These are phyloP conservation scores for Smittium culicis DNA, from an alignment of 371 early-diverging fungal genomes.

Conservation along the genomic window DNA sequence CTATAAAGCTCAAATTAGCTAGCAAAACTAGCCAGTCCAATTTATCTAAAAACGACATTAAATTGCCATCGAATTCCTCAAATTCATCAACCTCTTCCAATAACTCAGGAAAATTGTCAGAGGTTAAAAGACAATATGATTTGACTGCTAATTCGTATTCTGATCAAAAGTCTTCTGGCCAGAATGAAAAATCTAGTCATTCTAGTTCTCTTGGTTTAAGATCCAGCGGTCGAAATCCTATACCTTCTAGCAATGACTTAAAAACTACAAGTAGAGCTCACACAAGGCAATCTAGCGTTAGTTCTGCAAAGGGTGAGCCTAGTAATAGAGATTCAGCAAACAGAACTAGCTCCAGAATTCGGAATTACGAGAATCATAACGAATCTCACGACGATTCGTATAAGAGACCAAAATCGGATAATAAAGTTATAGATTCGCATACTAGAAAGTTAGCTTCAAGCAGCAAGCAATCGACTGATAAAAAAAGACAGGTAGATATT, in stretches of 20 bases:
- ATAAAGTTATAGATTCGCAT: not conserved
- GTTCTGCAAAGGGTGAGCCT: not conserved
- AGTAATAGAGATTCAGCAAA: not conserved
- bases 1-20: not conserved
- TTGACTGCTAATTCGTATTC: not conserved
- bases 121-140: too few species aligned
- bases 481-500: not conserved
- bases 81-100: too few species aligned
- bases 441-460: not conserved
- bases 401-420: not conserved
- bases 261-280: not conserved
- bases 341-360: not conserved
- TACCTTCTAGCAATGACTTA: not conserved
- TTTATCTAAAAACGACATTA: not conserved
- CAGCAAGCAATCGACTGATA: not conserved
- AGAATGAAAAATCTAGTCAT: not conserved
- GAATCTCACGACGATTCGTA: not conserved
- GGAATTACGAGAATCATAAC: not conserved
- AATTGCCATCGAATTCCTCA: too few species aligned
- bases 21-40: not conserved
- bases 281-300: not conserved
- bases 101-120: too few species aligned
- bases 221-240: not conserved
- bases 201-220: not conserved
- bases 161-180: not conserved